Conservation (phyloP, 768 basidiomycete genomes). For the Phlebiopsis gigantea region DNA sequence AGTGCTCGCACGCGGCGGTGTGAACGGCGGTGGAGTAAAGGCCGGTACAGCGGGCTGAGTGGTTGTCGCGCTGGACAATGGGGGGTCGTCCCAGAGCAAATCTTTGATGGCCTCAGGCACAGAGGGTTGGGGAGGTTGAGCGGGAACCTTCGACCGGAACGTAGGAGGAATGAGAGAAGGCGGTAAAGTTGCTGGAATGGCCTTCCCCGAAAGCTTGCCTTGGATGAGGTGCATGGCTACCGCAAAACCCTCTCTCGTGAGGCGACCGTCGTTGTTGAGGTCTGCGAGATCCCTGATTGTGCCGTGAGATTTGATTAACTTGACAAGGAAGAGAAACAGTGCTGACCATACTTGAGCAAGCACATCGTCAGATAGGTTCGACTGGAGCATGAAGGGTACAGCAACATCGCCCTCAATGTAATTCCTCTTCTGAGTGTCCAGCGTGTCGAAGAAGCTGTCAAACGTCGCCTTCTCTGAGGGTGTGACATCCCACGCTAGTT, state of each 20-base stretch:
- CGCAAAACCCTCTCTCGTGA: constrained; percentile 91
- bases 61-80: constrained; percentile 28
- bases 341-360: constrained; percentile 90
- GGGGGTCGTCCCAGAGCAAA: constrained; percentile 39
- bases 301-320: neutral
- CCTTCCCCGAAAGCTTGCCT: constrained; percentile 72
- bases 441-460: constrained; percentile 75
- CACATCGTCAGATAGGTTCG: constrained; percentile 71
- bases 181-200: constrained; percentile 69
- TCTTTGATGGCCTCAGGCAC: constrained; percentile 39
- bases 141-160: constrained; percentile 43
- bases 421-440: constrained; percentile 71
- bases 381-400: constrained; percentile 93
- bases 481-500: constrained; percentile 75
- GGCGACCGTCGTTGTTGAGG: constrained; percentile 77
- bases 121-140: constrained; percentile 31
- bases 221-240: constrained; percentile 94
- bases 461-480: constrained; percentile 70
- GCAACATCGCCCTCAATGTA: constrained; percentile 91
- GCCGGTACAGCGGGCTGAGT: constrained; percentile 36
- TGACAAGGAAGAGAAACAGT: neutral
- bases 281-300: constrained; percentile 85
- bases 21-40: constrained; percentile 32
- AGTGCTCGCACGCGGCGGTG: constrained; percentile 35
- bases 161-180: constrained; percentile 77